Percentiles rank a stretch among this genome's conserved stretches.
phyloP scores from a whole-genome alignment of 441 rosid genomes.

The Aquilaria agallochum region DNA sequence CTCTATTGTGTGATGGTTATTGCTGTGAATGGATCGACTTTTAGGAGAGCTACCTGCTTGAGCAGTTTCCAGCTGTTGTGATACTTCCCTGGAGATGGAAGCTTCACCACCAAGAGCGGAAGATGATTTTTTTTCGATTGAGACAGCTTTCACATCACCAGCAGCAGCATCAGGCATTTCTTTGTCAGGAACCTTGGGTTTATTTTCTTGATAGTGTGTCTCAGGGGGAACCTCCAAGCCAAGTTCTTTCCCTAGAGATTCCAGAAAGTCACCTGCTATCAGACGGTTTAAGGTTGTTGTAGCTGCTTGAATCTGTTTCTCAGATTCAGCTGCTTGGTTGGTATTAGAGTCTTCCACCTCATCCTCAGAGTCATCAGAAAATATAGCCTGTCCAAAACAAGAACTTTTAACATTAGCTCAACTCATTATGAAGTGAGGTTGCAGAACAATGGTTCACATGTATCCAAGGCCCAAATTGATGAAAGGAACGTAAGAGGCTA shows the following conservation, averaged over 20 bases:
- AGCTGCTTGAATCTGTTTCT: slow-evolving; percentile 75
- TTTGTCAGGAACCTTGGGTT: slow-evolving; percentile 19
- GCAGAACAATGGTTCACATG: no score
- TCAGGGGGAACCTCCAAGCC: slow-evolving; percentile 94
- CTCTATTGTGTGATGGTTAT: slow-evolving; percentile 17
- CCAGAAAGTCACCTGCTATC: slow-evolving; percentile 92
- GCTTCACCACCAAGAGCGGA: slow-evolving; percentile 4
- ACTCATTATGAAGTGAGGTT: no score
- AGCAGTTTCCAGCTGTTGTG: slow-evolving; percentile 12
- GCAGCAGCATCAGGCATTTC: slow-evolving; percentile 22
- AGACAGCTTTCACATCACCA: slow-evolving; percentile 15
- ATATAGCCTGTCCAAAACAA: slow-evolving; percentile 68
- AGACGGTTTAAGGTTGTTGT: slow-evolving; percentile 78
- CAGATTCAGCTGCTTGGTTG: slow-evolving; percentile 43
- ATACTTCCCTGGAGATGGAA: slow-evolving; percentile 13
- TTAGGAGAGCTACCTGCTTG: slow-evolving; percentile 12
- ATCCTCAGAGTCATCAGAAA: slow-evolving; percentile 94
- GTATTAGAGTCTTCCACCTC: slow-evolving; percentile 42
- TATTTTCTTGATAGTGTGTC: slow-evolving; percentile 29
- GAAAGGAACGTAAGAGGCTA: no score
- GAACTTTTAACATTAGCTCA: not conserved
- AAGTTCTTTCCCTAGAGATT: slow-evolving; percentile 92
- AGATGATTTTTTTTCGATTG: slow-evolving; percentile 24
- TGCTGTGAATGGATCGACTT: slow-evolving; percentile 12
- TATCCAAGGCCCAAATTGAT: no score